Conservation (phyloP, 2,329 filamentous ascomycete genomes). For the Alternaria triticina region DNA sequence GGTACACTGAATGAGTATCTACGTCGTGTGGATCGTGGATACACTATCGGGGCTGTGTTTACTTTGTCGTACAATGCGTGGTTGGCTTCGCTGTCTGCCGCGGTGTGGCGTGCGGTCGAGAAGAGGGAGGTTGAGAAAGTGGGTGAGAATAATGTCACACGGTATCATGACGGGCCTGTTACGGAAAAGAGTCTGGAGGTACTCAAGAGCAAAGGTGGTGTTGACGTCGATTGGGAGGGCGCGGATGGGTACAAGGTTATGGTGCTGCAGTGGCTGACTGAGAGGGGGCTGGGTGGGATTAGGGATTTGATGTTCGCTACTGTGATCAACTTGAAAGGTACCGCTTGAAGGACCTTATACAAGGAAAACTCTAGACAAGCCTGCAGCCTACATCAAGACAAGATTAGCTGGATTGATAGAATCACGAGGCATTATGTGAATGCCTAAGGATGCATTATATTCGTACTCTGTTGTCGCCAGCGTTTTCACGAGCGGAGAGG, state of each 20-base stretch:
- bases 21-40: conserved; percentile 46
- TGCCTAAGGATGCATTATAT: too few relatives aligned
- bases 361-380: too few relatives aligned
- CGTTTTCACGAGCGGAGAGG: too few relatives aligned
- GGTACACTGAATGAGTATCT: conserved; percentile 52
- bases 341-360: too few relatives aligned
- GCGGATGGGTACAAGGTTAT: conserved; percentile 77
- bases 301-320: conserved; percentile 78
- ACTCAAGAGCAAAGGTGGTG: conserved; percentile 70
- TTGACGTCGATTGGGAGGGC: conserved; percentile 72
- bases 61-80: conserved; percentile 56
- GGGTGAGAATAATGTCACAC: conserved; percentile 27
- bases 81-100: conserved; percentile 54
- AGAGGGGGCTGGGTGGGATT: conserved; percentile 69
- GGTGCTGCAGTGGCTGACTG: conserved; percentile 72
- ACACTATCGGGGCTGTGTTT: conserved; percentile 51
- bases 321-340: conserved; percentile 72
- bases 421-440: too few relatives aligned
- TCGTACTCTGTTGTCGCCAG: too few relatives aligned
- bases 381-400: too few relatives aligned
- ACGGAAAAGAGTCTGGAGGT: conserved; percentile 69
- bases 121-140: conserved; percentile 49
- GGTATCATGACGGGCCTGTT: conserved; percentile 61
- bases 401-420: too few relatives aligned
- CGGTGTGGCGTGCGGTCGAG: conserved; percentile 57